These are phyloP conservation scores for Oidium heveae DNA, from an alignment of 2,329 filamentous ascomycete species.

Conservation along the genomic window DNA sequence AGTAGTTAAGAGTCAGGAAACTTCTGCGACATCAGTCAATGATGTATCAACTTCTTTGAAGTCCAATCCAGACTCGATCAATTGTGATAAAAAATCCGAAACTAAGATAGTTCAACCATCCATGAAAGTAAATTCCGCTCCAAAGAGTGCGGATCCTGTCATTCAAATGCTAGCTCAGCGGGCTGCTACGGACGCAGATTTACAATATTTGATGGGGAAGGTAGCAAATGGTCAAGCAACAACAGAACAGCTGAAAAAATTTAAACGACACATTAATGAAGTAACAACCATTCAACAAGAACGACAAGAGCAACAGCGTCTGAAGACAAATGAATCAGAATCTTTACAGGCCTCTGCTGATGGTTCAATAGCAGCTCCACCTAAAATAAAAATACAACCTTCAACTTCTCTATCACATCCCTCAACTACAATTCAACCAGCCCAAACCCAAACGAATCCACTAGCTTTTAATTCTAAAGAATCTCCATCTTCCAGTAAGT, in stretches of 20 bases:
- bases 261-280: constrained; percentile 61
- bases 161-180: constrained; percentile 56
- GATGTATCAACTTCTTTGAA: neutral
- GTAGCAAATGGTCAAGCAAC: constrained; percentile 53
- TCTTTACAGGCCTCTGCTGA: neutral
- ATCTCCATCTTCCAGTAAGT: constrained; percentile 26
- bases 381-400: constrained; percentile 2
- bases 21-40: neutral
- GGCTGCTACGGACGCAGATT: constrained; percentile 44
- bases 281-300: constrained; percentile 39
- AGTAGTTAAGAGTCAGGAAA: neutral
- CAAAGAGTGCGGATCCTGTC: constrained; percentile 39
- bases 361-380: neutral
- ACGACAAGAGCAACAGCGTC: constrained; percentile 18
- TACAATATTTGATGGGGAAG: constrained; percentile 61
- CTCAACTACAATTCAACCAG: constrained; percentile 8
- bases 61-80: neutral
- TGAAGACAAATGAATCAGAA: neutral
- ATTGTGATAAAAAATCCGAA: constrained; percentile 4
- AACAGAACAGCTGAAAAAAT: constrained; percentile 44
- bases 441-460: constrained; percentile 14
- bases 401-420: constrained; percentile 4
- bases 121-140: constrained; percentile 4
- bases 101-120: neutral
- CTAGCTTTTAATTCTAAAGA: constrained; percentile 36